Evolutionary conservation across 805 yeast genomes (phyloP).

Genomic region (Peterozyma xylosa): DNA sequence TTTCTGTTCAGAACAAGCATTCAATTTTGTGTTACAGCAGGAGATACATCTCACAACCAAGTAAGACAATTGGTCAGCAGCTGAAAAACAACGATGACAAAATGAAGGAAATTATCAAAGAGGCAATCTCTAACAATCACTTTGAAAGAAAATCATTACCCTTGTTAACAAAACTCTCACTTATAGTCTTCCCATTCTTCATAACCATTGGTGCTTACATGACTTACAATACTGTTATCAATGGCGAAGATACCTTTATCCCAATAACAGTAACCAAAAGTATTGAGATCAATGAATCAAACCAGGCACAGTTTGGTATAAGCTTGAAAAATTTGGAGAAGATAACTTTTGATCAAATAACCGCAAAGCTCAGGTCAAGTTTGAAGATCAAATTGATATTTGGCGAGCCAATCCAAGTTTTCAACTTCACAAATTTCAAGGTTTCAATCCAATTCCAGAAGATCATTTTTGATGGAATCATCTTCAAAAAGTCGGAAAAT

Average conservation of each 20-base stretch:
- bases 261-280: constrained; percentile 22
- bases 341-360: constrained; percentile 16
- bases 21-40: no score
- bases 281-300: constrained; percentile 17
- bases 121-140: no score
- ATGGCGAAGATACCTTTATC: constrained; percentile 22
- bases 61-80: no score
- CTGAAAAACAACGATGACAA: no score
- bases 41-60: no score
- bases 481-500: constrained; percentile 14
- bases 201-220: not conserved
- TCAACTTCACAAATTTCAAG: constrained; percentile 19
- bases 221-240: not conserved
- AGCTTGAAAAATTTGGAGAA: constrained; percentile 20
- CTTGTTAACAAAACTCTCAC: not conserved
- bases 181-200: not conserved
- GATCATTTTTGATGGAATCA: constrained; percentile 21
- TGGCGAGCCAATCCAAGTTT: constrained; percentile 24
- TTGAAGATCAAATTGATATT: constrained; percentile 17
- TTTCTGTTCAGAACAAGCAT: no score
- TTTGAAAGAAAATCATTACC: no score
- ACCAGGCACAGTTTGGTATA: constrained; percentile 14
- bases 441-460: constrained; percentile 21
- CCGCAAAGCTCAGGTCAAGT: constrained; percentile 22
- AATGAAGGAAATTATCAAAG: no score